Percentiles rank a stretch among this genome's conserved stretches.
phyloP scores from a whole-genome alignment of 148 eudicot species.

The Arbutus unedo region DNA sequence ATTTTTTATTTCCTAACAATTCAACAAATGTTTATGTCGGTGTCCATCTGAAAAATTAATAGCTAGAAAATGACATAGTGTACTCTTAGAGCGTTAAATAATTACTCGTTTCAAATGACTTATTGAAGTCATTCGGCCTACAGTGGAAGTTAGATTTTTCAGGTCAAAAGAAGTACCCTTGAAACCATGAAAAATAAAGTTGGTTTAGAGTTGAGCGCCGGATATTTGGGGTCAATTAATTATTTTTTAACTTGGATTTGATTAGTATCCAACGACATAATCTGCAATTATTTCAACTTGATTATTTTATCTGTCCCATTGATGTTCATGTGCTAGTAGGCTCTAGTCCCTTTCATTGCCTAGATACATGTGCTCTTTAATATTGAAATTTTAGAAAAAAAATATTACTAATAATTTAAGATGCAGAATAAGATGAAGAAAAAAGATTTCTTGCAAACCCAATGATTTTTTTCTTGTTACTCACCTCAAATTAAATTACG shows the following conservation, averaged over 20 bases:
- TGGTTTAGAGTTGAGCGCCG: neutral
- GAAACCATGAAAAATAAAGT: neutral
- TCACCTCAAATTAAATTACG: no score
- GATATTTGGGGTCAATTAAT: neutral
- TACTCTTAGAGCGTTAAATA: no score
- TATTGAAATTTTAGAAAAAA: neutral
- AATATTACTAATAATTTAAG: neutral
- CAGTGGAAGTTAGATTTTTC: neutral
- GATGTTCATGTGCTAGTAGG: neutral
- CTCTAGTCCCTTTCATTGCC: neutral
- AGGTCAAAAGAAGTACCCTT: neutral
- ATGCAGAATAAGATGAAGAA: neutral
- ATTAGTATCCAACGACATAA: neutral
- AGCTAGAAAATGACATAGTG: no score
- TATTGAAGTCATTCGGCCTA: no score
- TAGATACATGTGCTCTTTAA: neutral
- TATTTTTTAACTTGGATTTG: neutral
- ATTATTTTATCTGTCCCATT: neutral
- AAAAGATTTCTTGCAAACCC: no score
- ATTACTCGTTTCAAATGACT: no score
- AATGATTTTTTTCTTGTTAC: no score
- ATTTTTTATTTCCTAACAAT: no score
- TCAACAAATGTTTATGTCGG: no score
- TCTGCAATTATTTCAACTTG: neutral
- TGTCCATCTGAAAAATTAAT: no score